Evolutionary conservation across 257 asterid genomes (phyloP).

Genomic region (Scutellaria minor): DNA sequence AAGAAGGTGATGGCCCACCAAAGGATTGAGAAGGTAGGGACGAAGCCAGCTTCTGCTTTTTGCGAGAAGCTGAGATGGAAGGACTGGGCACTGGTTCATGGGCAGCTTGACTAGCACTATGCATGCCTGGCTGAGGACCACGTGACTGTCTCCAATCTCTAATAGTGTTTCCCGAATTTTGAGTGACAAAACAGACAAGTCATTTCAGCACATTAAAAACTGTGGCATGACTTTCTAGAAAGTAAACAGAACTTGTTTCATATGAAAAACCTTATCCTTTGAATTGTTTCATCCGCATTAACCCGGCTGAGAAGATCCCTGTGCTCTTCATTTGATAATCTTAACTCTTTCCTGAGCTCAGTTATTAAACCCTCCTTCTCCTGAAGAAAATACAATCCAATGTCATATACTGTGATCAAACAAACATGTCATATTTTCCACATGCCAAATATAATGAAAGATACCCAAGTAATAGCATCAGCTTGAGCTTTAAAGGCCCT

Average conservation of each 20-base stretch:
- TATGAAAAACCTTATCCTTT: conserved; percentile 65
- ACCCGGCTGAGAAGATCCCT: conserved; percentile 75
- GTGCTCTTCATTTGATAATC: conserved; percentile 85
- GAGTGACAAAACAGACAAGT: conserved; percentile 27
- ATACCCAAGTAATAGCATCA: conserved; percentile 94
- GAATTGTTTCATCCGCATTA: conserved; percentile 73
- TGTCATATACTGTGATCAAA: conserved; percentile 45
- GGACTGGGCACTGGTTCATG: conserved; percentile 70
- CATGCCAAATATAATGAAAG: conserved; percentile 13
- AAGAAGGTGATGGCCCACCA: conserved; percentile 69
- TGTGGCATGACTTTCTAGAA: conserved; percentile 20
- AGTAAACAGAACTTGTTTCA: conserved; percentile 19
- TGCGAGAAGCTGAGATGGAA: conserved; percentile 73
- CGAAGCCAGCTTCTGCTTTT: conserved; percentile 58
- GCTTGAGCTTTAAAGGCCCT: conserved; percentile 94
- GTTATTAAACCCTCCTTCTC: conserved; percentile 82
- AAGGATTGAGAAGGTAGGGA: conserved; percentile 67
- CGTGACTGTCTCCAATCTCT: conserved; percentile 82
- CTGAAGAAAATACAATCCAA: conserved; percentile 51
- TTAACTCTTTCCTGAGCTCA: conserved; percentile 74
- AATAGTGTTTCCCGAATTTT: conserved; percentile 30
- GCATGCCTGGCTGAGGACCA: conserved; percentile 58
- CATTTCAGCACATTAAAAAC: conserved; percentile 21
- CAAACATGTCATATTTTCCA: conserved; percentile 36
- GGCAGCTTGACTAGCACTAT: conserved; percentile 53